phyloP scores from a whole-genome alignment of 805 yeast genomes.

The Soucietia sequanensis region DNA sequence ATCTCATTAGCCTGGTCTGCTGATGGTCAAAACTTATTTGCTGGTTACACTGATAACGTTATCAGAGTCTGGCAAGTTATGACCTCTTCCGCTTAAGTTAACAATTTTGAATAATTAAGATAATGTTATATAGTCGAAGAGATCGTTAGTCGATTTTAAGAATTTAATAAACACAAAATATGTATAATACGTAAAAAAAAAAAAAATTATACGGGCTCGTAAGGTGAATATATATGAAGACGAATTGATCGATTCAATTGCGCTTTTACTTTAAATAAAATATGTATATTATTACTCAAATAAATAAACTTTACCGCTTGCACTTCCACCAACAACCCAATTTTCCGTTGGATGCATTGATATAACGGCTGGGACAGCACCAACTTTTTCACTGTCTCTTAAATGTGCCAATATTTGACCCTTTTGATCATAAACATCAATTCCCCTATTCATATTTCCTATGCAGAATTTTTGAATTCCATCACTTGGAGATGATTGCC shows the following conservation, averaged over 20 bases:
- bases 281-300: slow-evolving; percentile 31
- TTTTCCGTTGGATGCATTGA: slow-evolving; percentile 81
- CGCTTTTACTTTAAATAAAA: too few relatives aligned
- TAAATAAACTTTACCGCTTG: slow-evolving; percentile 84
- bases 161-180: too few relatives aligned
- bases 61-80: slow-evolving; percentile 99
- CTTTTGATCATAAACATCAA: slow-evolving; percentile 75
- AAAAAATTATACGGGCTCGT: too few relatives aligned
- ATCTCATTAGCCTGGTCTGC: slow-evolving; percentile 99
- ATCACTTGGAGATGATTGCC: slow-evolving; percentile 77
- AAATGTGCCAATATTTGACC: slow-evolving; percentile 82
- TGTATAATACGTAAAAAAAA: too few relatives aligned
- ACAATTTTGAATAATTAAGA: slow-evolving; percentile 1
- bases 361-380: slow-evolving; percentile 92
- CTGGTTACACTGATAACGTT: slow-evolving; percentile 99
- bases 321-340: slow-evolving; percentile 93
- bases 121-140: too few relatives aligned
- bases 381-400: slow-evolving; percentile 51
- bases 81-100: slow-evolving; percentile 62
- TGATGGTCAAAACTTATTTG: slow-evolving; percentile 98
- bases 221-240: too few relatives aligned
- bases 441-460: slow-evolving; percentile 87
- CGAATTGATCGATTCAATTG: too few relatives aligned
- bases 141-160: too few relatives aligned
- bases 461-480: slow-evolving; percentile 80